Evolutionary conservation across 2,329 filamentous ascomycete species (phyloP).

Genomic region (Colletotrichum trifolii): DNA sequence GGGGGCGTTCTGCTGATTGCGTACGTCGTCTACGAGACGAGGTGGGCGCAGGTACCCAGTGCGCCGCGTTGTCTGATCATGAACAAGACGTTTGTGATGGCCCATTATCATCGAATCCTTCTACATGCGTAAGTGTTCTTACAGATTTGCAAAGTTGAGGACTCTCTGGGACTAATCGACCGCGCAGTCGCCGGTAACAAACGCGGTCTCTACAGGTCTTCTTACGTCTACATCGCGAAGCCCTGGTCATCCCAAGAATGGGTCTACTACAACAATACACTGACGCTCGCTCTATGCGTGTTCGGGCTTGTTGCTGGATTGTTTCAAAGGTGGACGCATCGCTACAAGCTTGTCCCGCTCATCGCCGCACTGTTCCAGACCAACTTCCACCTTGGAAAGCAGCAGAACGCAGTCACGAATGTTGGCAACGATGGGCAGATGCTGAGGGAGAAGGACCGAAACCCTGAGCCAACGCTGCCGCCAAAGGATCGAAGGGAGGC

Average conservation of each 20-base stretch:
- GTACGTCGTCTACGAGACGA: conserved; percentile 60
- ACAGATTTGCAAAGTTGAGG: neutral
- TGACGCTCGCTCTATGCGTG: conserved; percentile 31
- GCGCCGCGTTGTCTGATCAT: conserved; percentile 31
- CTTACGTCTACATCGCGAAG: conserved; percentile 33
- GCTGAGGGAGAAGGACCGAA: conserved; percentile 28
- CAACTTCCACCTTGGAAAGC: conserved; percentile 36
- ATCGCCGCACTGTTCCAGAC: conserved; percentile 35
- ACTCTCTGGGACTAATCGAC: too few species aligned
- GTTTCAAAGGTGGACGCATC: conserved; percentile 28
- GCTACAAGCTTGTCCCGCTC: conserved; percentile 34
- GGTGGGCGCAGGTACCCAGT: conserved; percentile 39
- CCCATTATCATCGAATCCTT: conserved; percentile 30
- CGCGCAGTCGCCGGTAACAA: conserved; percentile 28
- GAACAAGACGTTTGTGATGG: conserved; percentile 35
- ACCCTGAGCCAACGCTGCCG: conserved; percentile 29
- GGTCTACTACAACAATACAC: conserved; percentile 34
- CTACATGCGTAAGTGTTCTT: conserved; percentile 25
- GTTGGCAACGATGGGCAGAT: conserved; percentile 25
- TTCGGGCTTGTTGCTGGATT: conserved; percentile 30
- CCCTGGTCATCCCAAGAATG: conserved; percentile 32
- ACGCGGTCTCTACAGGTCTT: conserved; percentile 31
- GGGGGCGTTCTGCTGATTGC: conserved; percentile 55
- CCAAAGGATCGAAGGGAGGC: conserved; percentile 40
- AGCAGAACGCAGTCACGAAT: conserved; percentile 36